These are phyloP conservation scores for Carpinus fangiana DNA, from an alignment of 306 rosid species.

Conservation along the genomic window DNA sequence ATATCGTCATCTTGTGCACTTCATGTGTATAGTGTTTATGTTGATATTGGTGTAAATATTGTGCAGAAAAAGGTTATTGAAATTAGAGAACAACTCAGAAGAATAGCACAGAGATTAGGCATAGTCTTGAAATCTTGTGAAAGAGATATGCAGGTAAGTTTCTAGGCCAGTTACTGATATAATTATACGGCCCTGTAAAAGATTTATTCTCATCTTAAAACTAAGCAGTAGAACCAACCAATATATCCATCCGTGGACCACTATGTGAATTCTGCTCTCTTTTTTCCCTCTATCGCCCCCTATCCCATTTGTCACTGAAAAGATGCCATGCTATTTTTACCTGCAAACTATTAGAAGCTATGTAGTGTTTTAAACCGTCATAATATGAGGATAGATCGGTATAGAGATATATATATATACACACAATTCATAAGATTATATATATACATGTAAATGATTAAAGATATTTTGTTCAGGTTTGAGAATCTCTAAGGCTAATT, in stretches of 20 bases:
- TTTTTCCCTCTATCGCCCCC: neutral
- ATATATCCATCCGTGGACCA: neutral
- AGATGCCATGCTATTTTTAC: neutral
- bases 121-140: slow-evolving; percentile 70
- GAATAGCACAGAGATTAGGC: slow-evolving; percentile 84
- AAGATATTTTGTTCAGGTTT: neutral
- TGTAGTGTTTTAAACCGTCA: neutral
- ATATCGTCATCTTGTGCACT: neutral
- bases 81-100: slow-evolving; percentile 85
- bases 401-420: no score
- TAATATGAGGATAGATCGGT: no score
- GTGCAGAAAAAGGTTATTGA: slow-evolving; percentile 82
- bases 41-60: slow-evolving; percentile 33
- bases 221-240: neutral
- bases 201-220: neutral
- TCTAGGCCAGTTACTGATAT: neutral
- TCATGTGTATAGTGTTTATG: slow-evolving; percentile 15
- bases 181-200: neutral
- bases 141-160: slow-evolving; percentile 63
- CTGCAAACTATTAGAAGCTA: neutral
- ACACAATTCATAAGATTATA: neutral
- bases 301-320: neutral
- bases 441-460: neutral
- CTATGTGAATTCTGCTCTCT: neutral
- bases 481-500: neutral